These are phyloP conservation scores for Debaryomycetaceae sp. DNA, from an alignment of 1,139 yeast genomes.

Conservation along the genomic window DNA sequence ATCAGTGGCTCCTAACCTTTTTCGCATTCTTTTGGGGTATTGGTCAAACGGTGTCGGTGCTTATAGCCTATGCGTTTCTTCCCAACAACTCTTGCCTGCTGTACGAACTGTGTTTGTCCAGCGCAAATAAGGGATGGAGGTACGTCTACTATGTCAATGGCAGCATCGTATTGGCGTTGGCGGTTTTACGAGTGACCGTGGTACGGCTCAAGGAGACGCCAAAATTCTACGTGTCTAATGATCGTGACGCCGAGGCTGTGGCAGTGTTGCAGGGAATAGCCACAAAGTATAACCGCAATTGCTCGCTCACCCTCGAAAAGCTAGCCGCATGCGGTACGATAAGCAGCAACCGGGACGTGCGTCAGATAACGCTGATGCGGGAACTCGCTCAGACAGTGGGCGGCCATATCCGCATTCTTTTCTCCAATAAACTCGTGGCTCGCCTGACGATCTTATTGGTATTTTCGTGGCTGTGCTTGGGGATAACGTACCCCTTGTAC, in stretches of 20 bases:
- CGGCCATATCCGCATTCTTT: constrained; percentile 17
- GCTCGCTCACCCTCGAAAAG: constrained; percentile 19
- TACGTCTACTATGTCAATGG: constrained; percentile 25
- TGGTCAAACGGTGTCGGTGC: constrained; percentile 23
- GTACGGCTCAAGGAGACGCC: constrained; percentile 24
- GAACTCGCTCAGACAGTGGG: constrained; percentile 7
- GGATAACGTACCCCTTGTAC: constrained; percentile 29
- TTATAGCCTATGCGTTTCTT: constrained; percentile 23
- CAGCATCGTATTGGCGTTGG: constrained; percentile 18
- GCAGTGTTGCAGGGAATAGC: constrained; percentile 18
- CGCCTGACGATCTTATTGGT: constrained; percentile 20
- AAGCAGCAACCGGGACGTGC: constrained; percentile 8
- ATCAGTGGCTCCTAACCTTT: constrained; percentile 26
- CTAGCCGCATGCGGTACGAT: constrained; percentile 18
- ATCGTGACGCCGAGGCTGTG: constrained; percentile 24
- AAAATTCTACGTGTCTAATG: constrained; percentile 22
- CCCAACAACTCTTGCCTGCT: constrained; percentile 17
- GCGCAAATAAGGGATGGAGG: constrained; percentile 24
- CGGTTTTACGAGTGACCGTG: constrained; percentile 21
- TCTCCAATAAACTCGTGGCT: constrained; percentile 14
- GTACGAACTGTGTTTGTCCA: constrained; percentile 18
- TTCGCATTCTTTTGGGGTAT: constrained; percentile 29
- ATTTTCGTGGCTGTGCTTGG: constrained; percentile 26
- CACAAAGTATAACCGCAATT: constrained; percentile 15
- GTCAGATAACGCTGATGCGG: constrained; percentile 7